Conservation (phyloP, 108 stramenopile species). For the Chaetoceros muelleri region DNA sequence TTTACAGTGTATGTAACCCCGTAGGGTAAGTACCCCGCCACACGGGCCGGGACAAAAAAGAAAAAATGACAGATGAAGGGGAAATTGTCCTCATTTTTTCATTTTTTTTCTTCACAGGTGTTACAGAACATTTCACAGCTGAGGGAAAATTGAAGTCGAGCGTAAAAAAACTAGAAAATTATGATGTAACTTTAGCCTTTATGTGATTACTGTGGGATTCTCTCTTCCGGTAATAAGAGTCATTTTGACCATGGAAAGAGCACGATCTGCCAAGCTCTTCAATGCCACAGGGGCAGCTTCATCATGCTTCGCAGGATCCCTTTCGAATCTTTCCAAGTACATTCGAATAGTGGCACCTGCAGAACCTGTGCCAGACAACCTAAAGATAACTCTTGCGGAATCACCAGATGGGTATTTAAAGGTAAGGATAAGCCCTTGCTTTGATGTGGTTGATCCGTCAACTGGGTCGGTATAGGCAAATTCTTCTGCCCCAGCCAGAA, state of each 20-base stretch:
- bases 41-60: no score
- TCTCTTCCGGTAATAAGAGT: constrained; percentile 61
- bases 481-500: constrained; percentile 50
- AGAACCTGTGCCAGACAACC: constrained; percentile 92
- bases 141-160: no score
- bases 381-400: constrained; percentile 88
- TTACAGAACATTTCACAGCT: no score
- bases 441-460: constrained; percentile 74
- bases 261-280: constrained; percentile 62
- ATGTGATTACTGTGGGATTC: constrained; percentile 78
- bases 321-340: constrained; percentile 94
- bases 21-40: no score
- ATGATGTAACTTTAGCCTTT: constrained; percentile 3
- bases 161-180: no score
- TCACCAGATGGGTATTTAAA: constrained; percentile 79
- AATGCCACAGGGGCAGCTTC: constrained; percentile 61
- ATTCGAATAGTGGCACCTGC: constrained; percentile 98
- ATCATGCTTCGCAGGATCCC: constrained; percentile 48
- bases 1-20: no score
- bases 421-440: constrained; percentile 88
- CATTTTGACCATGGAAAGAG: constrained; percentile 58
- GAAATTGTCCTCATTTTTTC: no score
- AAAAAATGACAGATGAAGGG: no score
- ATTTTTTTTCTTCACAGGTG: no score
- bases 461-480: constrained; percentile 94